Base-by-base conservation (phyloP, 129 eudicot species). In the Arctium lappa region DNA sequence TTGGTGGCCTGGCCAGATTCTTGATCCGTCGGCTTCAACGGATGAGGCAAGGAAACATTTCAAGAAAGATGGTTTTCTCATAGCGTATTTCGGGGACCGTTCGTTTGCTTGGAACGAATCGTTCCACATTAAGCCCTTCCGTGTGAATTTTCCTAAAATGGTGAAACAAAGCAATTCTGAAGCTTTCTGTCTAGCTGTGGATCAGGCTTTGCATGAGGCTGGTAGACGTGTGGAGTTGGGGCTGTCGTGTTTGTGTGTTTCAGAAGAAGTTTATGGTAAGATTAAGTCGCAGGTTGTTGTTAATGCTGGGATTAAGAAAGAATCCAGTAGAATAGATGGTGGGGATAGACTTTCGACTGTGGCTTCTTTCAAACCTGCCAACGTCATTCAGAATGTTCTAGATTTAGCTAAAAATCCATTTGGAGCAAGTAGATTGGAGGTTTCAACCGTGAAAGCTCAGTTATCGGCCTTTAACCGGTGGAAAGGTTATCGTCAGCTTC, bases 1-100 rank as follows among this genome's bases (percentile, higher is more conserved):
- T 0, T 93, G 98, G 98, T 93, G 98, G 98, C 98, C 98, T 13
- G 98, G 93, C 10, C 91, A 86, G 81, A 83, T 94, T 77, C 73
- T 88, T 68, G 88, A 85, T 68, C 88, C 87, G 6, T 85, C 86
- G n/a, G 90, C 80, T 87, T 85, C 92, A 75, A 88, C 92, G 2
- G 80, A 87, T n/a, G 82, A 87, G 66, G 94, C 93, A 37, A 85
- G 34, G 81, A 90, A 84, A 56, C 73, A 88, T 80, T 73, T 40
- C 3, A 88, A 83, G 87, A 86, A 80, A 8, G 89, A 85, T 7
- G 68, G 90, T 40, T 86, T 86, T 74, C 66, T 91, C 40, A 79
- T 94, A 22, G 90, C 91, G 9, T 94, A 94, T 81, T 91, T 88
- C 79, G 98, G 98, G 84, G 98, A 90, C 68, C 84, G 86, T 34